Base-by-base conservation (phyloP, 2,329 filamentous ascomycete species). In the Colletotrichum agaves region DNA sequence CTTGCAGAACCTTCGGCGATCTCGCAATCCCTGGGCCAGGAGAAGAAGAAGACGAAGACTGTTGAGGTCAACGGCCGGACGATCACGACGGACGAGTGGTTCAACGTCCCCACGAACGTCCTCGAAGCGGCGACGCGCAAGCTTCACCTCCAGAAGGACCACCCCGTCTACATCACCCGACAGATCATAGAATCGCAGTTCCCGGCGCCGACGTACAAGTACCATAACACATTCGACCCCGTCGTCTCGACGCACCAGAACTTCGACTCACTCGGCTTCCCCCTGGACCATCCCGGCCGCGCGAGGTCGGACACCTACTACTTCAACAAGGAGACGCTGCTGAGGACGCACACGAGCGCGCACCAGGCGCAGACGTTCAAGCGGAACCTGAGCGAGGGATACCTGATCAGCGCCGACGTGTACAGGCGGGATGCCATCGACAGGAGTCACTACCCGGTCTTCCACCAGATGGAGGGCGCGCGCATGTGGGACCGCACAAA, bases 381-480 rank as follows among this genome's bases (percentile, higher is more conserved):
- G 72, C 84, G 87, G 67, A 89, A 94, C 79, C 80, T 87, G 61
- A 91, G 87, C 73, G 86, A 90, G 41, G 96, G 95, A 3, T 99
- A 94, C 77, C 91, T 97, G 37, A 92, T 99, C 76, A 92, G 91
- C 67, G 96, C 95, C 23, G 96, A 99, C 78, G 96, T 99, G 17
- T 99, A 98, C 79, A 89, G 96, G 47, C 88, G 96, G 71, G 96
- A 99, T 86, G 94, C 95, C 63, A 91, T 99, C 75, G 96, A 99
- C 80, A 89, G 93, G 63, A 96, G 91, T 73, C 96, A 99, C 80
- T 98, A 98, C 80, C 96, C 96, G 0, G 89, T 97, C 66, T 99
- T 99, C 79, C 96, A 99, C 80, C 96, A 99, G 81, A 98, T 98
- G 94, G 96, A 99, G 78, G 95, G 94, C 12, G 95, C 95, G 8